These are phyloP conservation scores for Bassia scoparia DNA, from an alignment of 148 eudicot species.

Conservation along the genomic window DNA sequence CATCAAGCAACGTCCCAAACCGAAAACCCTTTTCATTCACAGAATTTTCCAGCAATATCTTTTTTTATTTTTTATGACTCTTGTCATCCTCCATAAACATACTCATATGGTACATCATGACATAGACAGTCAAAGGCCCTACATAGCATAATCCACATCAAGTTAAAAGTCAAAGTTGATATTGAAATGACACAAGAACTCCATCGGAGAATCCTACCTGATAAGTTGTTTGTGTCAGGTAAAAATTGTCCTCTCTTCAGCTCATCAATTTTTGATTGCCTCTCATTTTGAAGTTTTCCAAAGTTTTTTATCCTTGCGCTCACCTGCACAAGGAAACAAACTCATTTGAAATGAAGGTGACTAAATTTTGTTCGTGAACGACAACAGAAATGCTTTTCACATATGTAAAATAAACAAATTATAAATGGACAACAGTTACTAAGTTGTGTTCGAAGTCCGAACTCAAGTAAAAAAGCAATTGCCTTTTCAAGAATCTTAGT, in stretches of 20 bases:
- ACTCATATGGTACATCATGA: neutral
- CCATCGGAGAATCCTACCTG: slow-evolving; percentile 47
- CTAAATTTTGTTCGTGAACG: neutral
- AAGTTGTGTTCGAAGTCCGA: too few relatives aligned
- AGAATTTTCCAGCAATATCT: too few relatives aligned
- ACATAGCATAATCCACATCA: neutral
- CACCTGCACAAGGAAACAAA: slow-evolving; percentile 42
- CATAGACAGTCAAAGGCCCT: neutral
- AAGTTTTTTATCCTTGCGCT: slow-evolving; percentile 73
- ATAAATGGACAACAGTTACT: neutral
- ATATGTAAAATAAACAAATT: too few relatives aligned
- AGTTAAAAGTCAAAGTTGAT: neutral
- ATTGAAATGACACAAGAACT: neutral
- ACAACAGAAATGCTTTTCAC: neutral
- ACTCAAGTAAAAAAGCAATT: too few relatives aligned
- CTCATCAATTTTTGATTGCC: slow-evolving; percentile 86
- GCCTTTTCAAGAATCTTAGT: neutral
- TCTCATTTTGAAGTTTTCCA: slow-evolving; percentile 77
- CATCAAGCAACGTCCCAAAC: neutral
- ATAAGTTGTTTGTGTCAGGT: slow-evolving; percentile 86
- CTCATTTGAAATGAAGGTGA: neutral
- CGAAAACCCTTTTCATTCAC: neutral
- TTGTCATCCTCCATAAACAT: too few relatives aligned
- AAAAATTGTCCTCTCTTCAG: slow-evolving; percentile 95
- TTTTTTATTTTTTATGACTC: neutral